A percentile compares a stretch with the other conserved stretches of the same genome.
These are phyloP conservation scores for Vaccinium myrtillus DNA, from an alignment of 148 eudicot genomes.

Conservation along the genomic window DNA sequence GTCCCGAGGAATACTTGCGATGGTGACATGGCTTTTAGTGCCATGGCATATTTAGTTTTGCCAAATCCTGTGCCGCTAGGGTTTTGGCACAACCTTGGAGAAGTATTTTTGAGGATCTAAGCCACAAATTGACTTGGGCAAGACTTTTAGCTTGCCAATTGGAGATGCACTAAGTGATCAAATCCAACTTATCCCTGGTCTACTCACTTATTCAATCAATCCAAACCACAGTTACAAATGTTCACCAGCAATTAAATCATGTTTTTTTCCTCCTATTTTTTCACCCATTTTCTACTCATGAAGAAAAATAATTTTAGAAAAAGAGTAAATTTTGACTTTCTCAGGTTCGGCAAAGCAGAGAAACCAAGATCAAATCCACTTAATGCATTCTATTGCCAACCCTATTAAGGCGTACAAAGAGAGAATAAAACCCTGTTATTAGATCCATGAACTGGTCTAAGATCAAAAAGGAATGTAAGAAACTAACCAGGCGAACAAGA, in stretches of 20 bases:
- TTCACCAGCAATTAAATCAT: not conserved
- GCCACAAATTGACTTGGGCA: not conserved
- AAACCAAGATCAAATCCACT: not conserved
- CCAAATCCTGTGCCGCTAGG: not conserved
- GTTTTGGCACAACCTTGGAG: not conserved
- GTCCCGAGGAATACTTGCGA: not conserved
- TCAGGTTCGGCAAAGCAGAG: not conserved
- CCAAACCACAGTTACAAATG: constrained; percentile 3
- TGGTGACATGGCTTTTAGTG: not conserved
- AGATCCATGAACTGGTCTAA: not conserved
- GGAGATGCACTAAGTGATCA: not conserved
- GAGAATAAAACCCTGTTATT: not conserved
- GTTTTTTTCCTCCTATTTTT: not conserved
- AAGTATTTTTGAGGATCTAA: not conserved
- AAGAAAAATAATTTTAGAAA: not conserved
- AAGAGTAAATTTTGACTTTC: not conserved
- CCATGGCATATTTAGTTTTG: not conserved
- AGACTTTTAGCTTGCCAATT: no score
- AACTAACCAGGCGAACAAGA: constrained; percentile 59
- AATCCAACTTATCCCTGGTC: constrained; percentile 59
- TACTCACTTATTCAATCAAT: constrained; percentile 18
- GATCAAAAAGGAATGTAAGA: not conserved
- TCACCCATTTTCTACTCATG: not conserved
- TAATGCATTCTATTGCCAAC: not conserved
- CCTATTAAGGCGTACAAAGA: not conserved